Base-by-base conservation (phyloP, 106 monocot genomes). In the Narthecium ossifragum region DNA sequence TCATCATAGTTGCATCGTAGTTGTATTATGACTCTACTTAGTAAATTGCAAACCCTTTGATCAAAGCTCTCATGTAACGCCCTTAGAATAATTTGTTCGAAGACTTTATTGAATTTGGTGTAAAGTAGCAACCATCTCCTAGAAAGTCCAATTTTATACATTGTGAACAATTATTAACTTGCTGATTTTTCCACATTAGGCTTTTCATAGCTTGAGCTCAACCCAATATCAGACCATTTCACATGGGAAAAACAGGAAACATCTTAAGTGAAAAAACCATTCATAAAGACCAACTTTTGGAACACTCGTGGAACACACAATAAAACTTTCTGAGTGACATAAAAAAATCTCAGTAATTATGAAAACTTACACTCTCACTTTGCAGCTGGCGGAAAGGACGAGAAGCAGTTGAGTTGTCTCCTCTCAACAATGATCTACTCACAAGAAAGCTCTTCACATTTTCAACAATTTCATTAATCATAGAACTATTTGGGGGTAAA, bases 391-490 rank as follows among this genome's bases (percentile, higher is more conserved):
- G 80, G 45, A 83, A 62, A 66, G 84, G 78, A 37, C 64, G 78
- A 51, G 78, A 64, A 60, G 55, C 25, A 15, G 49, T 38, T 60
- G 81, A 81, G 57, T 59, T 2, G 36, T 88, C 80, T 69, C 88
- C 88, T 57, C 76, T 80, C 46, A 92, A 61, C 51, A 92, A 76
- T 53, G 67, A 78, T 62, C 74, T 88, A 78, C 81, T 81, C n/a
- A 78, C 58, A 53, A 92, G 88, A 75, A 88, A 84, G 70, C 81
- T 75, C 65, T 76, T 88, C 51, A 88, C 88, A 59, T 84, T 77
- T 61, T 84, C 88, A 59, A 79, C 51, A 53, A 92, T 92, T 64
- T 92, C 92, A 74, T 77, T 80, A 52, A 92, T 92, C 36, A 92
- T 68, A 28, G 80, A 65, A 60, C 70, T 92, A 60, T 79, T 92